Percentiles rank a stretch among this genome's conserved stretches.
Evolutionary conservation across 2,329 filamentous ascomycete genomes (phyloP).

Genomic region (Trichocomaceae sp.): DNA sequence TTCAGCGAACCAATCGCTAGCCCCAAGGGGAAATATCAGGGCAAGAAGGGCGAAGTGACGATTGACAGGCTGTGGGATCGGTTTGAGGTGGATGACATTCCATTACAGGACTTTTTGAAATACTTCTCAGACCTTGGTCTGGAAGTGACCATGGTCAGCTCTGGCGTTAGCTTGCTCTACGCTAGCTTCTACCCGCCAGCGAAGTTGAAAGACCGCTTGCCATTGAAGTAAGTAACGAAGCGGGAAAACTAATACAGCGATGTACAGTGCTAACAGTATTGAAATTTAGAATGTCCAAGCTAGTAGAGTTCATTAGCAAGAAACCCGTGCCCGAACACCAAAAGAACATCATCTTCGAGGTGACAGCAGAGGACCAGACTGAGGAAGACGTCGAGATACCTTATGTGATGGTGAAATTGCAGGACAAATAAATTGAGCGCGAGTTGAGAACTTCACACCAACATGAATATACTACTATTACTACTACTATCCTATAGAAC

Average conservation of each 20-base stretch:
- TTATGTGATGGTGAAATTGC: conserved; percentile 82
- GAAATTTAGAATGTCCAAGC: conserved; percentile 65
- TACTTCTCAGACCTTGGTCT: conserved; percentile 76
- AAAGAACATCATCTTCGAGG: conserved; percentile 93
- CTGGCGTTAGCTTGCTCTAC: conserved; percentile 91
- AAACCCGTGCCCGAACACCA: conserved; percentile 86
- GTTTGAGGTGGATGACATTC: conserved; percentile 83
- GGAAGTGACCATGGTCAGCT: conserved; percentile 85
- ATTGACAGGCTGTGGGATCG: conserved; percentile 98
- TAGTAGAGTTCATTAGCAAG: conserved; percentile 84
- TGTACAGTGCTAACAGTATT: conserved; percentile 23
- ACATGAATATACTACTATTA: background rate
- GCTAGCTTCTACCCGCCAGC: conserved; percentile 84
- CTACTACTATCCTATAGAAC: background rate
- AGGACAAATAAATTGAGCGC: background rate
- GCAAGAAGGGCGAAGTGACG: conserved; percentile 65
- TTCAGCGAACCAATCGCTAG: conserved; percentile 96
- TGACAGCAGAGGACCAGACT: conserved; percentile 79
- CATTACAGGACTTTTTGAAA: conserved; percentile 73
- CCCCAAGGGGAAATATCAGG: conserved; percentile 83
- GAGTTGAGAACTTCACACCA: background rate
- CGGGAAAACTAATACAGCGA: background rate
- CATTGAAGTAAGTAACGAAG: conserved; percentile 54
- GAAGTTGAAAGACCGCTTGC: conserved; percentile 73
- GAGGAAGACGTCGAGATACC: conserved; percentile 96